Percentiles rank a stretch among this genome's conserved stretches.
Conservation (phyloP, 176 grass and related monocot genomes). For the Poa annua region DNA sequence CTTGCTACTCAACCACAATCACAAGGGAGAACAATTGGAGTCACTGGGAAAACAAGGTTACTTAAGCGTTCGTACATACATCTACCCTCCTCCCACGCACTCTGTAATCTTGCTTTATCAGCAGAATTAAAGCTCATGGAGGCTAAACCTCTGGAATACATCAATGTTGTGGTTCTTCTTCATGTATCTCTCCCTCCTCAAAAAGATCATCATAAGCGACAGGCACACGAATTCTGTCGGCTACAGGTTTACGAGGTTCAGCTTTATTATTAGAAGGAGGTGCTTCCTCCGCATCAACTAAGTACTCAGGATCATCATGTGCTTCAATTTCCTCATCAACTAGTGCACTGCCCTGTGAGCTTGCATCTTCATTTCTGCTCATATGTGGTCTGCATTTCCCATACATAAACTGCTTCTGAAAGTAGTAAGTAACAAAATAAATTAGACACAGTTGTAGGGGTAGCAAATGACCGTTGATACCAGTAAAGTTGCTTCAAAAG, state of each 20-base stretch:
- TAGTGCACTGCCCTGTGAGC: constrained; percentile 55
- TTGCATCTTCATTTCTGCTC: constrained; percentile 65
- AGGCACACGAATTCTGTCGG: constrained; percentile 75
- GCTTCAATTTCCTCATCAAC: constrained; percentile 53
- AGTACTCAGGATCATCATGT: constrained; percentile 52
- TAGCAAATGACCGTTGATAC: background rate
- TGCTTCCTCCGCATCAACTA: constrained; percentile 40
- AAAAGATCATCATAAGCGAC: constrained; percentile 89
- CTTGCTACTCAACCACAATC: constrained; percentile 9
- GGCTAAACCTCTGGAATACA: constrained; percentile 30
- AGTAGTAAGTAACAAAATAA: constrained; percentile 38
- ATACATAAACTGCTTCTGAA: constrained; percentile 86
- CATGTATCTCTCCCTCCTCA: constrained; percentile 90
- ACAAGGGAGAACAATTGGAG: background rate
- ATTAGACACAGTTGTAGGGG: constrained; percentile 26
- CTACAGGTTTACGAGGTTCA: constrained; percentile 54
- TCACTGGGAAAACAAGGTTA: background rate
- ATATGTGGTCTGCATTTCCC: constrained; percentile 44
- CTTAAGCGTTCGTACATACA: constrained; percentile 11
- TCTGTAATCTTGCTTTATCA: constrained; percentile 18
- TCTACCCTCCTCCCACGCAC: background rate
- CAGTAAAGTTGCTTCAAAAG: constrained; percentile 18
- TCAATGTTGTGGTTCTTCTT: constrained; percentile 42
- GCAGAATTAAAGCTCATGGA: background rate
- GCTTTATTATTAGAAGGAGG: constrained; percentile 39